Evolutionary conservation across 176 grass and related monocot genomes (phyloP).

Genomic region (Typha latifolia): DNA sequence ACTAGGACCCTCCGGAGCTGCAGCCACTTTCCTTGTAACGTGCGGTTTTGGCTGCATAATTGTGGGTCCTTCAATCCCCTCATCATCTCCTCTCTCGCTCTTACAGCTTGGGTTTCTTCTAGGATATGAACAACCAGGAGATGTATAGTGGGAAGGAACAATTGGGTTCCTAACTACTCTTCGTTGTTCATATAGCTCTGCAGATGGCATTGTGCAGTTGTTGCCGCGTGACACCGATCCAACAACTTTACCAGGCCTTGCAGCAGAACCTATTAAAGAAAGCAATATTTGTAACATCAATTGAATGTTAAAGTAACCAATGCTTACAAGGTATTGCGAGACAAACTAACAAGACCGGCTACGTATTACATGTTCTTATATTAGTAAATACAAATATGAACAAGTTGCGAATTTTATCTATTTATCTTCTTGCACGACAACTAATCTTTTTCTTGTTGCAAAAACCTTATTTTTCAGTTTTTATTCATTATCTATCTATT

Average conservation of each 20-base stretch:
- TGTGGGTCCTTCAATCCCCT: conserved; percentile 33
- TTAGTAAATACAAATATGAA: no score
- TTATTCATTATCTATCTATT: no score
- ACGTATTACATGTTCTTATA: no score
- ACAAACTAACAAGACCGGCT: no score
- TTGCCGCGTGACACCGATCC: conserved; percentile 34
- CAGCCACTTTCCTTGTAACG: conserved; percentile 43
- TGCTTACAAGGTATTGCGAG: no score
- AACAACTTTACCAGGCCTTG: conserved; percentile 53
- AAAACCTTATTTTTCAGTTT: no score
- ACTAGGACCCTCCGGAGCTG: conserved; percentile 43
- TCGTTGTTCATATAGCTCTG: conserved; percentile 57
- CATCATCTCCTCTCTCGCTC: conserved; percentile 51
- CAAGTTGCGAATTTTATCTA: no score
- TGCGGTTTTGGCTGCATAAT: conserved; percentile 35
- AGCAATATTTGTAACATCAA: not conserved
- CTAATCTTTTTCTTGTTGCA: no score
- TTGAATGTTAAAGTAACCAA: no score
- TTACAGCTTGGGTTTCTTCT: conserved; percentile 76
- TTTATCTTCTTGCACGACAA: no score
- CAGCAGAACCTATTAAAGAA: conserved; percentile 38
- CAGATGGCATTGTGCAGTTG: conserved; percentile 22
- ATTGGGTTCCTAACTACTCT: conserved; percentile 34
- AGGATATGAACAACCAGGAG: conserved; percentile 52
- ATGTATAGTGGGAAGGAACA: conserved; percentile 36